A percentile compares a stretch with the other conserved stretches of the same genome.
Conservation (phyloP, 148 eudicot genomes). For the Fagopyrum homotropicum region DNA sequence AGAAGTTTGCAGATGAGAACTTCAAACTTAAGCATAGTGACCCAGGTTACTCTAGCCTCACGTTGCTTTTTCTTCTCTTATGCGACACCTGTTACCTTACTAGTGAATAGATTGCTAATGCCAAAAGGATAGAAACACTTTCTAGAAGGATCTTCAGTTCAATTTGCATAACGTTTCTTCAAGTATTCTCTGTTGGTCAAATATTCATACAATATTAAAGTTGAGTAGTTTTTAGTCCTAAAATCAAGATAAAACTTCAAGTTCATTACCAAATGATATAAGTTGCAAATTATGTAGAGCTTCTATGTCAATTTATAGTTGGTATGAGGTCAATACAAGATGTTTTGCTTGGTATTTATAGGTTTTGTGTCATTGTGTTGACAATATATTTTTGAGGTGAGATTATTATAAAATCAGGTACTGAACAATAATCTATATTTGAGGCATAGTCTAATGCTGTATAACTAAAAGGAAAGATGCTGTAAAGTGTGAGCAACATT, state of each 20-base stretch:
- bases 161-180: not conserved
- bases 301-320: no score
- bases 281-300: no score
- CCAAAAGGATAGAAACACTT: not conserved
- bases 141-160: not conserved
- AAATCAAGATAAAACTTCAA: not conserved
- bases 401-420: no score
- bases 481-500: not conserved
- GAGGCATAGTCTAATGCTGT: not conserved
- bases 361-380: not conserved
- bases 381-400: no score
- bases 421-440: not conserved
- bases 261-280: not conserved
- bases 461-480: not conserved
- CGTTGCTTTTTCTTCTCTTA: not conserved
- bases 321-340: not conserved
- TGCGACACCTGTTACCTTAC: not conserved
- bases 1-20: constrained; percentile 83
- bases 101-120: not conserved
- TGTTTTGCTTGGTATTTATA: not conserved
- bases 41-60: constrained; percentile 40
- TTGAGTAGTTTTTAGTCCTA: not conserved
- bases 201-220: no score
- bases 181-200: no score
- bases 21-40: constrained; percentile 76